Conservation (phyloP, 2,329 filamentous ascomycete genomes). For the Coniochaeta ligniaria region DNA sequence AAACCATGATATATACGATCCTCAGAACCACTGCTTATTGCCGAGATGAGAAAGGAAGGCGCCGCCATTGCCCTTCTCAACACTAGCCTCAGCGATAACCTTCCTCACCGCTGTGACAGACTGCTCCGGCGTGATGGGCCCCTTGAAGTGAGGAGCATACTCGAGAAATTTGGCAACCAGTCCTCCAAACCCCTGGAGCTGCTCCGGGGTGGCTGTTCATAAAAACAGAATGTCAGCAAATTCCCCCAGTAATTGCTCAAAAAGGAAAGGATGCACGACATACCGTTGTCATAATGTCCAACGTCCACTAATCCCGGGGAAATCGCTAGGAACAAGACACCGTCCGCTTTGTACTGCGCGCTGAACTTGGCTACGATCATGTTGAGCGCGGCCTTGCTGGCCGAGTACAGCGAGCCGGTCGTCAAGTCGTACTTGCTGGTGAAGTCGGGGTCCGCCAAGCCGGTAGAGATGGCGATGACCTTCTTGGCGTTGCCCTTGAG, state of each 20-base stretch:
- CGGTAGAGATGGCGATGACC: conserved; percentile 41
- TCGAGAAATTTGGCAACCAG: conserved; percentile 21
- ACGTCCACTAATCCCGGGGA: conserved; percentile 44
- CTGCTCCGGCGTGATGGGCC: conserved; percentile 24
- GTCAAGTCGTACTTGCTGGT: conserved; percentile 27
- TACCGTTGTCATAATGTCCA: conserved; percentile 20
- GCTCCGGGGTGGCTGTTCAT: conserved; percentile 16
- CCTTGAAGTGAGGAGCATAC: conserved; percentile 32
- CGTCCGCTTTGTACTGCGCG: conserved; percentile 38
- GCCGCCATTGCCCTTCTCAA: conserved; percentile 40
- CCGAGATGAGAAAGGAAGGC: conserved; percentile 46
- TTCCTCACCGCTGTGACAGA: conserved; percentile 24
- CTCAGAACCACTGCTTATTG: conserved; percentile 43
- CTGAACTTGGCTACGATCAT: conserved; percentile 44
- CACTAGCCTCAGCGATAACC: conserved; percentile 27
- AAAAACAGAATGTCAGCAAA: not conserved
- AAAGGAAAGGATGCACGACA: not conserved
- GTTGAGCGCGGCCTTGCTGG: conserved; percentile 46
- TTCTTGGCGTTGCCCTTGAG: conserved; percentile 44
- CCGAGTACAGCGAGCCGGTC: conserved; percentile 31
- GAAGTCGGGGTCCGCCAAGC: conserved; percentile 38
- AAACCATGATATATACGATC: not conserved
- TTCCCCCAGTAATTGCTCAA: not conserved
- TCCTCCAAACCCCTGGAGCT: conserved; percentile 13
- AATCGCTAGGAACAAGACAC: conserved; percentile 43